Conservation (phyloP, 805 yeast genomes). For the Cyberlindnera suaveolens region DNA sequence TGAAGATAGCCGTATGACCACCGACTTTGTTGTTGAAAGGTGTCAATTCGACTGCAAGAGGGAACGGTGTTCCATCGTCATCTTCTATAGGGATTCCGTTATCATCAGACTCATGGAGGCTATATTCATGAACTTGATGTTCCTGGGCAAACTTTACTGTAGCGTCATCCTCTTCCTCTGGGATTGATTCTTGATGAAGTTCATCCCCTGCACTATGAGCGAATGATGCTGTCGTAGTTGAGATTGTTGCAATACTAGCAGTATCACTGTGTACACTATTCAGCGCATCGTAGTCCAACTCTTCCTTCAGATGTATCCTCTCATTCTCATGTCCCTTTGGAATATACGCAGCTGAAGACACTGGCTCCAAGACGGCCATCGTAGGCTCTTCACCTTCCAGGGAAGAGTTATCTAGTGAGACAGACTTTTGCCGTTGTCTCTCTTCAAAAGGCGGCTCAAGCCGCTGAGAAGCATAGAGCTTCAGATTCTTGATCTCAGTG, state of each 20-base stretch:
- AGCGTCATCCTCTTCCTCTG: background rate
- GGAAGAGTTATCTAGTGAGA: no score
- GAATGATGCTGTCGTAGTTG: background rate
- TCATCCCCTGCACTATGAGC: background rate
- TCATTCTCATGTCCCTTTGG: slow-evolving; percentile 49
- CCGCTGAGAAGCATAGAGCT: slow-evolving; percentile 5
- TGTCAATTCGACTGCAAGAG: slow-evolving; percentile 79
- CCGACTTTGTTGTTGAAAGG: slow-evolving; percentile 96
- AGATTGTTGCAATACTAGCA: slow-evolving; percentile 2
- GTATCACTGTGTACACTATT: background rate
- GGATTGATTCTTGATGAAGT: background rate
- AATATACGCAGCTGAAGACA: slow-evolving; percentile 63
- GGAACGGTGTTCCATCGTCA: slow-evolving; percentile 36
- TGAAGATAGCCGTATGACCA: slow-evolving; percentile 95
- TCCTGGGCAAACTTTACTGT: slow-evolving; percentile 11
- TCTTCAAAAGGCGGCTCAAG: slow-evolving; percentile 11
- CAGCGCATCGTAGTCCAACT: slow-evolving; percentile 4
- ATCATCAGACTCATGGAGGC: background rate
- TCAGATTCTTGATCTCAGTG: slow-evolving; percentile 5
- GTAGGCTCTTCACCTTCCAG: slow-evolving; percentile 1
- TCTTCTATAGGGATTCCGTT: slow-evolving; percentile 7
- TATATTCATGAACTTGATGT: slow-evolving; percentile 9
- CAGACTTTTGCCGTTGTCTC: background rate
- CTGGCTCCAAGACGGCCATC: slow-evolving; percentile 41
- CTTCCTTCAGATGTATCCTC: slow-evolving; percentile 9